Evolutionary conservation across 805 yeast species (phyloP), one percentile per base, ranked within the genome.

Genomic region (Candida gorgasii): DNA sequence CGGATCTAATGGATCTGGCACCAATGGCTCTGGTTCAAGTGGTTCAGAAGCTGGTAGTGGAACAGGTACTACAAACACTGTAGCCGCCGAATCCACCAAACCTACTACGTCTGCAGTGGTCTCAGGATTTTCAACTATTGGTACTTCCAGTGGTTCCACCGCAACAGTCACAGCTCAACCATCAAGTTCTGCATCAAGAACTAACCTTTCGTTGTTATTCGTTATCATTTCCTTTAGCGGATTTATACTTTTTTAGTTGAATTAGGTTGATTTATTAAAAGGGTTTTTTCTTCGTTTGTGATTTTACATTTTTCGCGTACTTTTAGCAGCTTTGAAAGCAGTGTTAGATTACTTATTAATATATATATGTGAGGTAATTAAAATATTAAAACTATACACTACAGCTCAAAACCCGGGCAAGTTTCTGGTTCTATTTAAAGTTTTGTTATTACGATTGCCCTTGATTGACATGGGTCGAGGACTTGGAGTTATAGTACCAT

Each of bases 381-480:
- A 12, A 8, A 27, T 22, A 7, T 22, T 7, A 7, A 24, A 24
- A 24, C n/a, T 11, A 24, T 5, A 11, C n/a, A 11, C n/a, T 4
- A 14, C 31, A 11, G 29, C 6, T 30, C 26, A 31, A 16, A 27
- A 31, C 7, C 28, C 42, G 2, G 60, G 59, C 14, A 54, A 43
- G 35, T 50, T 53, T 27, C 58, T 43, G 18, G 47, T 52, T 42
- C 56, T 47, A 38, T 52, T 50, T 27, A 61, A 53, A 1, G 57
- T 47, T 14, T 52, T 55, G 11, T 14, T 13, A 17, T 19, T 18
- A 3, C 19, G 4, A n/a, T 26, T 37, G 23, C 34, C 34, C 16
- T 43, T 39, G 3, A 43, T 44, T n/a, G 36, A 40, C 22, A 44
- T 14, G 5, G 48, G 44, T 18, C 17, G 14, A 3, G 44, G 26